These are phyloP conservation scores for Rhypophila decipiens DNA, from an alignment of 495 filamentous ascomycete genomes.

Conservation along the genomic window DNA sequence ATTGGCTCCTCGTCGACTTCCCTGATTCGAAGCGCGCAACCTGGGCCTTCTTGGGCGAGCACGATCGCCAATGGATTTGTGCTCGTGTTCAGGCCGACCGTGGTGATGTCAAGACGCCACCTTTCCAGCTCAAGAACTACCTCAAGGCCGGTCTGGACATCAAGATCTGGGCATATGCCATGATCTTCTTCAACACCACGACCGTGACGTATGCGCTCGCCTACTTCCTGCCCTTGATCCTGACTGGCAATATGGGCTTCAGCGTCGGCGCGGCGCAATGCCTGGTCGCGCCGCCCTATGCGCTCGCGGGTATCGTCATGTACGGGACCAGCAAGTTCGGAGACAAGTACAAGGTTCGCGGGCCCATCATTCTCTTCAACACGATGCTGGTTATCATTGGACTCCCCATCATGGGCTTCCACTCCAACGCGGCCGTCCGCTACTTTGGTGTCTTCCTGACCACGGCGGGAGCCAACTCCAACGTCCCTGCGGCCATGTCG, in stretches of 20 bases:
- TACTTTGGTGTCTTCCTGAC: conserved; percentile 63
- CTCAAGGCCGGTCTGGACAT: conserved; percentile 41
- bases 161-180: conserved; percentile 58
- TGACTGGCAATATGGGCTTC: conserved; percentile 53
- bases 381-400: conserved; percentile 39
- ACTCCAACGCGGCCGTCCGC: conserved; percentile 39
- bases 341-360: conserved; percentile 53
- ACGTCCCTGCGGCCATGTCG: conserved; percentile 51
- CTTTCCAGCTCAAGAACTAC: conserved; percentile 47
- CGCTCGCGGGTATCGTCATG: conserved; percentile 54
- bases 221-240: conserved; percentile 64
- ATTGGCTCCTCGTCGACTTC: conserved; percentile 53
- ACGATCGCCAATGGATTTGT: conserved; percentile 50
- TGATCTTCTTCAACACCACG: conserved; percentile 54
- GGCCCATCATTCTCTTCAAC: conserved; percentile 53
- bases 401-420: conserved; percentile 48
- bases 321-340: conserved; percentile 44
- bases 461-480: conserved; percentile 54
- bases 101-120: conserved; percentile 43
- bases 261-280: conserved; percentile 50
- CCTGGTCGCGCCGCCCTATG: conserved; percentile 59
- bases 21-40: conserved; percentile 46
- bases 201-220: conserved; percentile 58
- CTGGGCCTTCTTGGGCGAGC: conserved; percentile 46
- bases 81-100: conserved; percentile 54